A percentile compares a stretch with the other conserved stretches of the same genome.
phyloP scores from a whole-genome alignment of 2,329 filamentous ascomycete genomes.

The Thermoascus crustaceus region DNA sequence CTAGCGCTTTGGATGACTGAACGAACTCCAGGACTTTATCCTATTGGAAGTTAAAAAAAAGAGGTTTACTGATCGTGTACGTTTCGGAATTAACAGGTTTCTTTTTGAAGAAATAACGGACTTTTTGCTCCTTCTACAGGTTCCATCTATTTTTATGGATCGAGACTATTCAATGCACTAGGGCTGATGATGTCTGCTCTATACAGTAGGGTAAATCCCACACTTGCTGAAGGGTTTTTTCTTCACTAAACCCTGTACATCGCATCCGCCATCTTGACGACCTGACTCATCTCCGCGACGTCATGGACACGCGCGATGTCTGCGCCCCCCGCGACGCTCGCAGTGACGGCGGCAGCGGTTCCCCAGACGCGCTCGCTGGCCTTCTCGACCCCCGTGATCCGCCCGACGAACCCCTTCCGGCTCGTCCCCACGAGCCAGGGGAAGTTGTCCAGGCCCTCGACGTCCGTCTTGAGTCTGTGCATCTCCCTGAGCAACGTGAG shows the following conservation, averaged over 20 bases:
- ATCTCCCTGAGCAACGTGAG: conserved; percentile 66
- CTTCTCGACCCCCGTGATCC: conserved; percentile 65
- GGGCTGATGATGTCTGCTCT: too few species aligned
- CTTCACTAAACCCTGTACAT: conserved; percentile 56
- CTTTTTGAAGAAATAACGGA: too few species aligned
- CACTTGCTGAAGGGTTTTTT: conserved; percentile 12
- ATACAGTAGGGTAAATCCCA: too few species aligned
- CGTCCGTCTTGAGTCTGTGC: conserved; percentile 46
- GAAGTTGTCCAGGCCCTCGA: conserved; percentile 45
- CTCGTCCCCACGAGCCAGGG: conserved; percentile 88
- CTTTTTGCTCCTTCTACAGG: too few species aligned
- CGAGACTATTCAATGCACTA: too few species aligned
- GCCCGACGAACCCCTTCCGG: conserved; percentile 81
- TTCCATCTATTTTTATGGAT: too few species aligned
- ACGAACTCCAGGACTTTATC: too few species aligned
- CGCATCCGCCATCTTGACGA: conserved; percentile 84
- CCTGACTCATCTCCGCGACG: conserved; percentile 74
- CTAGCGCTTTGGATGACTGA: too few species aligned
- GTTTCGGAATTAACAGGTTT: too few species aligned
- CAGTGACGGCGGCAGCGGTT: conserved; percentile 79
- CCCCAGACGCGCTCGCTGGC: conserved; percentile 69
- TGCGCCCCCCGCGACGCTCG: conserved; percentile 76
- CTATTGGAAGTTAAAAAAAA: too few species aligned
- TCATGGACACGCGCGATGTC: conserved; percentile 93
- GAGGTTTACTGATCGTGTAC: too few species aligned